phyloP scores from a whole-genome alignment of 495 filamentous ascomycete species.

The Neurospora tetrasperma region DNA sequence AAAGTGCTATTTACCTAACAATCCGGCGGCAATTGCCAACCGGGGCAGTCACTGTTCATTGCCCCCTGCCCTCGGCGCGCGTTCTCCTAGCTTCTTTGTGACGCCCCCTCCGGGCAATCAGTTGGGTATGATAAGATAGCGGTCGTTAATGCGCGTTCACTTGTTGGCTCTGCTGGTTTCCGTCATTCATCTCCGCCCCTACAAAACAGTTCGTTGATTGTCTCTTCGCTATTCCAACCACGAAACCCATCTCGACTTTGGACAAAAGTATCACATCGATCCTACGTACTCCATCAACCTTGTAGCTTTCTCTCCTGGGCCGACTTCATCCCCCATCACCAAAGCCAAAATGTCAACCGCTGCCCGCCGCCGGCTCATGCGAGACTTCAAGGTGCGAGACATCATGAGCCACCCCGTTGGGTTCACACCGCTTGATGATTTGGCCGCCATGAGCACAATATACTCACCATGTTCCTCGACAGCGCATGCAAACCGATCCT shows the following conservation, averaged over 20 bases:
- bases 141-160: neutral
- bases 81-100: neutral
- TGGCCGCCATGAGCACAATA: neutral
- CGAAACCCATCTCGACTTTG: neutral
- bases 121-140: neutral
- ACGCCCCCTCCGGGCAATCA: neutral
- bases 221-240: neutral
- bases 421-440: constrained; percentile 2
- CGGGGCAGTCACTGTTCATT: neutral
- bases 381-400: constrained; percentile 84
- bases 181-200: neutral
- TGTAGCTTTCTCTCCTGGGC: neutral
- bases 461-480: constrained; percentile 14
- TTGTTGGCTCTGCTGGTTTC: neutral
- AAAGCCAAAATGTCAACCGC: constrained; percentile 70
- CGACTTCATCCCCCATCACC: neutral
- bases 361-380: constrained; percentile 89
- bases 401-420: neutral
- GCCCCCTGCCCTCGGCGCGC: neutral
- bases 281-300: neutral
- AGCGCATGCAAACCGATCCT: constrained; percentile 99
- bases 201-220: neutral
- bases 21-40: neutral
- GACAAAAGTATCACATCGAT: neutral
- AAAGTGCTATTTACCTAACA: neutral